These are phyloP conservation scores for Penicillium griseofulvum DNA, from an alignment of 2,329 filamentous ascomycete species.

Conservation along the genomic window DNA sequence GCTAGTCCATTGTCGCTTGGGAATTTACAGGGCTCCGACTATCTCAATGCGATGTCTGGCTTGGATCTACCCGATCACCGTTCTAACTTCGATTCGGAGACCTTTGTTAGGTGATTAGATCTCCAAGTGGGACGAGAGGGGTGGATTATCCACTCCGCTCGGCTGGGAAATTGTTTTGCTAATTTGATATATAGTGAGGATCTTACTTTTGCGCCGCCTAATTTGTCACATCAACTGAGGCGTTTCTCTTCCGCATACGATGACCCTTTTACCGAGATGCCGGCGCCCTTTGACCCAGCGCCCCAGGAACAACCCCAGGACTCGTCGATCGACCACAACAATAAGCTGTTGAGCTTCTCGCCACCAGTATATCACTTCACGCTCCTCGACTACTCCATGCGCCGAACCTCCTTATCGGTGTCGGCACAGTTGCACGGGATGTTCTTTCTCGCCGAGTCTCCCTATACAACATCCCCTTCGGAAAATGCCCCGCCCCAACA, in stretches of 20 bases:
- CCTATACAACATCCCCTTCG: constrained; percentile 57
- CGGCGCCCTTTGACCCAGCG: constrained; percentile 43
- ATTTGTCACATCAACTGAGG: constrained; percentile 43
- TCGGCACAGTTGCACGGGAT: constrained; percentile 65
- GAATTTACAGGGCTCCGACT: constrained; percentile 49
- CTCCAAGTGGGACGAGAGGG: constrained; percentile 12
- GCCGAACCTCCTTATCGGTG: constrained; percentile 56
- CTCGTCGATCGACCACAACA: constrained; percentile 62
- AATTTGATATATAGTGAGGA: constrained; percentile 48
- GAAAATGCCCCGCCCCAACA: constrained; percentile 56
- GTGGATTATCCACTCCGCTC: constrained; percentile 4
- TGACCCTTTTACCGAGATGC: constrained; percentile 54
- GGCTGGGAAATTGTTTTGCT: neutral
- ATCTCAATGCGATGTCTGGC: constrained; percentile 50
- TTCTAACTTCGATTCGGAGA: constrained; percentile 60
- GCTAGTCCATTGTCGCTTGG: constrained; percentile 57
- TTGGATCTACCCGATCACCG: constrained; percentile 59
- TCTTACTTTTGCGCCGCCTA: constrained; percentile 47
- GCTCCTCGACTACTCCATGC: constrained; percentile 59
- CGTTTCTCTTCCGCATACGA: constrained; percentile 50
- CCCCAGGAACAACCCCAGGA: constrained; percentile 51
- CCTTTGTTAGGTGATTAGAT: constrained; percentile 52
- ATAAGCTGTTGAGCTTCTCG: constrained; percentile 73
- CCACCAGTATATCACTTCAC: constrained; percentile 60
- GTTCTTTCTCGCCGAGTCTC: constrained; percentile 67